Conservation (phyloP, 768 basidiomycete genomes). For the Floccularia luteovirens region DNA sequence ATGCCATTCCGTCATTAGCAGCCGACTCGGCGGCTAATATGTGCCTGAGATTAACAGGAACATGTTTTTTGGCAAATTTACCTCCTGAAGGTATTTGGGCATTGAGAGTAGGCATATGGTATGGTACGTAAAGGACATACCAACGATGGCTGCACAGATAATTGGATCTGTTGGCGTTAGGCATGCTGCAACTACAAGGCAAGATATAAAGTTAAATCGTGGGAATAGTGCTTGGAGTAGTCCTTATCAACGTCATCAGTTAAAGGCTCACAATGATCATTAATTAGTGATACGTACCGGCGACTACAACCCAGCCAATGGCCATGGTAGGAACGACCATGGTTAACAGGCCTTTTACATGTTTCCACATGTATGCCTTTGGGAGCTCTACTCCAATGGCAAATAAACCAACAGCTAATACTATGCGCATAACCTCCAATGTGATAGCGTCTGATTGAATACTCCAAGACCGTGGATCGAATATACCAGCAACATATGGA, state of each 20-base stretch:
- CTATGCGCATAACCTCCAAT: slow-evolving; percentile 74
- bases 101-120: slow-evolving; percentile 1
- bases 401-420: slow-evolving; percentile 89
- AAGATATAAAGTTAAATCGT: slow-evolving; percentile 58
- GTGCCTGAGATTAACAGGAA: slow-evolving; percentile 69
- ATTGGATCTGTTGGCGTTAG: slow-evolving; percentile 95
- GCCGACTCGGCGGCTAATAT: slow-evolving; percentile 87
- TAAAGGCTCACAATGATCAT: neutral
- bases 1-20: slow-evolving; percentile 93
- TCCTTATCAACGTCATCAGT: slow-evolving; percentile 22
- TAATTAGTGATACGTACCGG: slow-evolving; percentile 32
- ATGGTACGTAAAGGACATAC: slow-evolving; percentile 21
- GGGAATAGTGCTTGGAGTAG: slow-evolving; percentile 72
- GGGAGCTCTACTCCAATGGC: slow-evolving; percentile 95
- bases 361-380: slow-evolving; percentile 71
- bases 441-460: slow-evolving; percentile 52
- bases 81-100: slow-evolving; percentile 40
- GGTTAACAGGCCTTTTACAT: slow-evolving; percentile 60
- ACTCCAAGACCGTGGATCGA: slow-evolving; percentile 77
- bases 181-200: slow-evolving; percentile 83
- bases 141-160: slow-evolving; percentile 78
- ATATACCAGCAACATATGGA: slow-evolving; percentile 62
- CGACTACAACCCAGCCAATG: slow-evolving; percentile 74
- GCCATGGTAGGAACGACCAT: slow-evolving; percentile 85
- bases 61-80: slow-evolving; percentile 60